Base-by-base conservation (phyloP, 2,329 filamentous ascomycete genomes). In the Colletotrichum sp. region DNA sequence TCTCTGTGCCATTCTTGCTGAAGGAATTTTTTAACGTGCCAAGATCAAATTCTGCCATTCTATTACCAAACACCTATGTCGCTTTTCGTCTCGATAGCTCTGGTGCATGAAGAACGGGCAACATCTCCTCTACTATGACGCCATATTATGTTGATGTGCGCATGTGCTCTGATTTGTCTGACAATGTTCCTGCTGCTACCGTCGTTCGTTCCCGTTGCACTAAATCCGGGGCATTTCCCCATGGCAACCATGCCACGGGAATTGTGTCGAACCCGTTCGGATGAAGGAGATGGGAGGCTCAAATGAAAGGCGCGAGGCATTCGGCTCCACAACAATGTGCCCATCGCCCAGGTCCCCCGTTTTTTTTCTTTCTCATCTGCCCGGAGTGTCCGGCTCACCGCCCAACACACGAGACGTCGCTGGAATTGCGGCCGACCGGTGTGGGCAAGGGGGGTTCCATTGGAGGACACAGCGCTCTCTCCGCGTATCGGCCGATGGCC, bases 61-160 rank as follows among this genome's bases (percentile, higher is more conserved):
- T 86, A 90, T 90, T 90, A 91, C 89, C 89, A 90, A 90, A 90
- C 89, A 89, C 88, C 86, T 85, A 82, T 83, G 86, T 82, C 79
- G 74, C 76, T 77, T 73, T 67, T 73, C 55, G 68, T 64, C 74
- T 36, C 69, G 43, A 77, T 73, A 72, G 77, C 77, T 76, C 69
- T 82, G 89, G 88, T 90, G 89, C 88, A 90, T 90, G 89, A 90
- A 90, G 87, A 86, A 86, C 82, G 82, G 86, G 87, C 84, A 79
- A 90, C 87, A 89, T 85, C 43, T 65, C 75, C 4, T 21, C 9
- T 12, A 67, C 24, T 4, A 55, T 34, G 28, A 58, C 48, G 55
- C 24, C 21, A 26, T 24, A 16, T 10, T 15, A 58, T 58, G 55
- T 28, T 58, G 9, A 18, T 28, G 21, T 24, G 24, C 21, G 21